Evolutionary conservation across 2,329 filamentous ascomycete genomes (phyloP).

Genomic region (Coniochaeta pulveracea): DNA sequence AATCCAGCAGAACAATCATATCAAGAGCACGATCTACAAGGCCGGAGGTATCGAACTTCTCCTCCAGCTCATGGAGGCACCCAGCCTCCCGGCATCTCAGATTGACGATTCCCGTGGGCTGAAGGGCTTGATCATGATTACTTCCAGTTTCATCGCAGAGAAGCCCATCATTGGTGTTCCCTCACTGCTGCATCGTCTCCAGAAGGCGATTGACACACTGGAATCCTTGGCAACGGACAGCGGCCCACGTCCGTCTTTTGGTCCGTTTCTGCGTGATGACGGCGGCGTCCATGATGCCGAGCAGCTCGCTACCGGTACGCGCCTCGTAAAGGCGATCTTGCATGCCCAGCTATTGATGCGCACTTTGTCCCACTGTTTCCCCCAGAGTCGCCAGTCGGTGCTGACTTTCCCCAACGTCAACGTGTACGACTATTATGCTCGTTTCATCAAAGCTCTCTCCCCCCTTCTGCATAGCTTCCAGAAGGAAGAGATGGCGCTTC

Average conservation of each 20-base stretch:
- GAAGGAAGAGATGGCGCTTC: slow-evolving; percentile 72
- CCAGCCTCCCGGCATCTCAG: slow-evolving; percentile 71
- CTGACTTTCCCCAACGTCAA: slow-evolving; percentile 67
- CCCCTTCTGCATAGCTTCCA: slow-evolving; percentile 68
- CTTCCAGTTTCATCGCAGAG: no score
- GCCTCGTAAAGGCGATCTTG: slow-evolving; percentile 66
- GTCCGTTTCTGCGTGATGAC: slow-evolving; percentile 43
- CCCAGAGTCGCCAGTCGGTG: slow-evolving; percentile 51
- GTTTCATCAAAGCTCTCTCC: slow-evolving; percentile 65
- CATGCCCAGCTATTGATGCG: slow-evolving; percentile 66
- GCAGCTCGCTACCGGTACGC: slow-evolving; percentile 56
- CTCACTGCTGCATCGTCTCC: slow-evolving; percentile 64
- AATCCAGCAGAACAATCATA: no score
- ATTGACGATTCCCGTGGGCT: no score
- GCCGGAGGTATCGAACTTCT: slow-evolving; percentile 73
- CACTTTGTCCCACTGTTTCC: slow-evolving; percentile 64
- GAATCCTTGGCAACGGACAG: slow-evolving; percentile 49
- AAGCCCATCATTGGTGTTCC: slow-evolving; percentile 73
- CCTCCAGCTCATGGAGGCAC: slow-evolving; percentile 72
- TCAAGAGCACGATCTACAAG: no score
- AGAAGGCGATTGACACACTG: slow-evolving; percentile 57
- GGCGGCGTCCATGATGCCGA: slow-evolving; percentile 23
- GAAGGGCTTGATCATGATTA: no score
- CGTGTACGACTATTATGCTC: slow-evolving; percentile 70
- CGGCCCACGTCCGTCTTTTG: slow-evolving; percentile 55